phyloP scores from a whole-genome alignment of 2,329 filamentous ascomycete genomes.

The Monascus ruber region DNA sequence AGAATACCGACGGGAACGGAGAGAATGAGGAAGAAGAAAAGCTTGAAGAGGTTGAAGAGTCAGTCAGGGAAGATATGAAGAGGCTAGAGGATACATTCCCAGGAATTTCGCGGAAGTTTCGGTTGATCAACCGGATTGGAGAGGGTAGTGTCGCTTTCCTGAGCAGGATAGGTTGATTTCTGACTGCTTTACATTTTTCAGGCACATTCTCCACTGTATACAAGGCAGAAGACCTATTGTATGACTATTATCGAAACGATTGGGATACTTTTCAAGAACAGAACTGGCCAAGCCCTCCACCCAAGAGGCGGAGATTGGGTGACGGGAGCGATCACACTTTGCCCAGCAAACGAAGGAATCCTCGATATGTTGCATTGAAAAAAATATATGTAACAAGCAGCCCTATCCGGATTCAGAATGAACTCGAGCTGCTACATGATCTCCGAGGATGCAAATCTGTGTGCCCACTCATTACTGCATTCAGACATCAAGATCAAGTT shows the following conservation, averaged over 20 bases:
- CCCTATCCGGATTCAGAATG: constrained; percentile 85
- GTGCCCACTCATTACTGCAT: constrained; percentile 94
- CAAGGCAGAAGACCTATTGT: constrained; percentile 88
- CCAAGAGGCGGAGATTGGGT: constrained; percentile 42
- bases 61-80: constrained; percentile 74
- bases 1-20: constrained; percentile 11
- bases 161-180: constrained; percentile 1
- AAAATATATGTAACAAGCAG: constrained; percentile 99
- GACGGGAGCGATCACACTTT: constrained; percentile 22
- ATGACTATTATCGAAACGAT: constrained; percentile 70
- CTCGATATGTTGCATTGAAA: constrained; percentile 89
- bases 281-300: constrained; percentile 58
- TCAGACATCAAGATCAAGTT: constrained; percentile 86
- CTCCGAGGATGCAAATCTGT: constrained; percentile 73
- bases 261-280: constrained; percentile 66
- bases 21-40: constrained; percentile 21
- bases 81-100: constrained; percentile 72
- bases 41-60: constrained; percentile 32
- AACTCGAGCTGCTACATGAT: constrained; percentile 85
- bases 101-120: constrained; percentile 72
- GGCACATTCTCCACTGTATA: constrained; percentile 98
- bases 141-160: constrained; percentile 51
- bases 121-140: constrained; percentile 90
- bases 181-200: constrained; percentile 26
- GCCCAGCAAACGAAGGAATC: constrained; percentile 34